These are phyloP conservation scores for Adiantum capillusveneris DNA, from an alignment of 75 land plant genomes.

Conservation along the genomic window DNA sequence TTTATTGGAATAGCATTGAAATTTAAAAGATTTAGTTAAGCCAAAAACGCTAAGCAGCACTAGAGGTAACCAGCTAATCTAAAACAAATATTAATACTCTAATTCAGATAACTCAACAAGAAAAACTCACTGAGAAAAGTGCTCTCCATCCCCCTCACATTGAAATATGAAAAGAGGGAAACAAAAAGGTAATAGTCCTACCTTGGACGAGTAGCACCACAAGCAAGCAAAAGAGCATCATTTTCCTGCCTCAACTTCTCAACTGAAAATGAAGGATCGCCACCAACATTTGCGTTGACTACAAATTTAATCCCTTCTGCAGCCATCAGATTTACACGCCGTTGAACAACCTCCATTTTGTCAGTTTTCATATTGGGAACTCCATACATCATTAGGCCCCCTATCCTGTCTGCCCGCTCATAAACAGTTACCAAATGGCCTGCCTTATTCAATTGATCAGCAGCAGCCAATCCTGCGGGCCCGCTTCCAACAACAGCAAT, in stretches of 20 bases:
- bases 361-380: constrained; percentile 99
- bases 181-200: no score
- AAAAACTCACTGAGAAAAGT: no score
- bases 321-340: constrained; percentile 90
- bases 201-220: constrained; percentile 98
- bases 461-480: constrained; percentile 98
- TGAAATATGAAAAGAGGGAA: neutral
- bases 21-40: no score
- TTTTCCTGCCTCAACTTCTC: constrained; percentile 53
- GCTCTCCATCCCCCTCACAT: no score
- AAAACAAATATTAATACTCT: no score
- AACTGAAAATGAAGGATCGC: constrained; percentile 66
- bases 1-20: no score
- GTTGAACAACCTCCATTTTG: constrained; percentile 84
- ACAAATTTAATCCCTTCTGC: constrained; percentile 86
- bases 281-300: constrained; percentile 88
- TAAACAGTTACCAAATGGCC: constrained; percentile 91
- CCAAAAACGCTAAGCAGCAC: no score
- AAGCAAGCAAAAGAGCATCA: constrained; percentile 84
- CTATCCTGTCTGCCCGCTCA: constrained; percentile 94
- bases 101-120: no score
- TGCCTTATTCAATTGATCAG: constrained; percentile 90
- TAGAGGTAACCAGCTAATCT: no score
- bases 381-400: constrained; percentile 99
- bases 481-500: constrained; percentile 96